Conservation (phyloP, 768 basidiomycete genomes). For the Trametes gibbosa region DNA sequence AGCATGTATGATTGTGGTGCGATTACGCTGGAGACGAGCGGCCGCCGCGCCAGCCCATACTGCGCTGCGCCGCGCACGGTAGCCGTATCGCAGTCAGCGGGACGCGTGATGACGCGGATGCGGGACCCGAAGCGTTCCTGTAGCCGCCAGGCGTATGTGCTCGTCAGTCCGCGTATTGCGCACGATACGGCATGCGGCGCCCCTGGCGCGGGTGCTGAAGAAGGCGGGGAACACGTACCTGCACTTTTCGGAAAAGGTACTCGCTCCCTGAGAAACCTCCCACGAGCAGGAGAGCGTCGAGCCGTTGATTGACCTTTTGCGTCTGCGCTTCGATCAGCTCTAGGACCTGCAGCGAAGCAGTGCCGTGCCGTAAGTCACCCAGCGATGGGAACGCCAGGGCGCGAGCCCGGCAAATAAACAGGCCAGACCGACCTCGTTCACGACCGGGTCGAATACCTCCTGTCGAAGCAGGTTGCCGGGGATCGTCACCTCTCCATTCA, state of each 20-base stretch:
- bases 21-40: constrained; percentile 79
- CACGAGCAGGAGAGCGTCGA: constrained; percentile 85
- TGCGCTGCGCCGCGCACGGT: constrained; percentile 86
- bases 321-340: constrained; percentile 77
- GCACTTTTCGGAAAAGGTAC: constrained; percentile 76
- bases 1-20: constrained; percentile 83
- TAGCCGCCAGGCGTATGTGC: not conserved
- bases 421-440: constrained; percentile 56
- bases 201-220: constrained; percentile 3
- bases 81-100: constrained; percentile 85
- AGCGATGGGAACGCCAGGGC: constrained; percentile 1
- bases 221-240: constrained; percentile 45
- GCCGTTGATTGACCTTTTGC: constrained; percentile 59
- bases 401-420: constrained; percentile 13
- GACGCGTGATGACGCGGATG: constrained; percentile 76
- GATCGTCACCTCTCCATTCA: constrained; percentile 82
- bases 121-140: constrained; percentile 65
- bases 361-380: constrained; percentile 14
- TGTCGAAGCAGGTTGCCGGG: constrained; percentile 75
- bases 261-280: constrained; percentile 88
- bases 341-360: constrained; percentile 52
- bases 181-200: not conserved
- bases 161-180: not conserved
- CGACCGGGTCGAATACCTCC: constrained; percentile 87
- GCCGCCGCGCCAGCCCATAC: constrained; percentile 75